phyloP scores from a whole-genome alignment of 2,329 filamentous ascomycete genomes.

The Pseudocercospora musae region DNA sequence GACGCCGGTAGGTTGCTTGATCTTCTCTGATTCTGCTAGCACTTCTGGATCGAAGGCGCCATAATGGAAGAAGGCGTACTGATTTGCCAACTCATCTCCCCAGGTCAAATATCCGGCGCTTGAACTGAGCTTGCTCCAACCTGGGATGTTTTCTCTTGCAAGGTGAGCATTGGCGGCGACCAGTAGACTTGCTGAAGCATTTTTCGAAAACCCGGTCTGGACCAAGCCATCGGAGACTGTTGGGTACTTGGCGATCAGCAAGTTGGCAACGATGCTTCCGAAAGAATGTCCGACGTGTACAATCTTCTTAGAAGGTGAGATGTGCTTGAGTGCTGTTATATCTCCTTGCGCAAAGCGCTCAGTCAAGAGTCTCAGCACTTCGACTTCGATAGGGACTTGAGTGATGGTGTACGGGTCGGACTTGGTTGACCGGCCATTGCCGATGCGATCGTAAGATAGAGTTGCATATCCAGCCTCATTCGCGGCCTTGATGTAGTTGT shows the following conservation, averaged over 20 bases:
- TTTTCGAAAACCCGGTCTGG: conserved; percentile 22
- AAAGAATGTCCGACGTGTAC: conserved; percentile 24
- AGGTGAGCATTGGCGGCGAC: conserved; percentile 15
- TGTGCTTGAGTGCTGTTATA: conserved; percentile 1
- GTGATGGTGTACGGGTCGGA: conserved; percentile 19
- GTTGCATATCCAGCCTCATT: conserved; percentile 19
- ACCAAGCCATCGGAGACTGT: conserved; percentile 19
- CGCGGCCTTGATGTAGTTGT: conserved; percentile 20
- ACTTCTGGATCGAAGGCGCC: conserved; percentile 30
- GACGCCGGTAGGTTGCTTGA: conserved; percentile 37
- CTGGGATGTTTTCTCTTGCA: conserved; percentile 17
- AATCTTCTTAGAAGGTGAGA: conserved; percentile 15
- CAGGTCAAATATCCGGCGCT: conserved; percentile 19
- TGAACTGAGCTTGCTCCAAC: conserved; percentile 9
- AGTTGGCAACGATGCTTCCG: conserved; percentile 16
- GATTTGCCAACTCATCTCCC: conserved; percentile 20
- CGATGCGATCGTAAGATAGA: conserved; percentile 21
- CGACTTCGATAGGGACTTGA: conserved; percentile 16
- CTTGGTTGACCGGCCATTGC: conserved; percentile 18
- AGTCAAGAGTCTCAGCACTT: conserved; percentile 17
- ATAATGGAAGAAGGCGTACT: conserved; percentile 37
- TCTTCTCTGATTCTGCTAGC: conserved; percentile 32
- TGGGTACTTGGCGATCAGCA: conserved; percentile 10
- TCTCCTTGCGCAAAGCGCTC: conserved; percentile 15
- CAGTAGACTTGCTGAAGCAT: not conserved